A percentile compares a stretch with the other conserved stretches of the same genome.
Conservation (phyloP, 2,329 filamentous ascomycete genomes). For the Sporothrix phasma region DNA sequence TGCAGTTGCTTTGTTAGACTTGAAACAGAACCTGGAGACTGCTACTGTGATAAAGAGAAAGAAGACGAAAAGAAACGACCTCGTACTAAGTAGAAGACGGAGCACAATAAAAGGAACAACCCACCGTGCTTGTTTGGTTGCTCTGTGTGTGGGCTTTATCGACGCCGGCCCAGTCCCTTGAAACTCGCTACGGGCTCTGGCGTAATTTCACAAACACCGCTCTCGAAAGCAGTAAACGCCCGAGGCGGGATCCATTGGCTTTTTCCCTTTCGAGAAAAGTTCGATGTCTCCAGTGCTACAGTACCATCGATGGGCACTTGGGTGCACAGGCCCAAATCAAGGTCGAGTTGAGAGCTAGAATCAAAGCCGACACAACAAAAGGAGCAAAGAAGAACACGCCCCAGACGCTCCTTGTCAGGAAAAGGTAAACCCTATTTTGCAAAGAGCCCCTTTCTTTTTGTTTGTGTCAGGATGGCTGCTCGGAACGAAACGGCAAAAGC, state of each 20-base stretch:
- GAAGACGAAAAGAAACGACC: neutral
- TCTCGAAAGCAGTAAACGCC: neutral
- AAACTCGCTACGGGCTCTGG: conserved; percentile 44
- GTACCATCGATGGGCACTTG: neutral
- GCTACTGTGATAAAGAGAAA: no score
- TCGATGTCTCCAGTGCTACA: neutral
- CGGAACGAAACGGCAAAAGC: no score
- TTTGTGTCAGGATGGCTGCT: no score
- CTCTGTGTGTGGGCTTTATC: neutral
- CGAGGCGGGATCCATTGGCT: neutral
- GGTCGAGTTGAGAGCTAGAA: no score
- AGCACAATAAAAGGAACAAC: neutral
- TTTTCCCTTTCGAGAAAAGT: neutral
- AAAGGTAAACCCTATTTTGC: neutral
- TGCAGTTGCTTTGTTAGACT: no score
- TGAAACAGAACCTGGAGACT: no score
- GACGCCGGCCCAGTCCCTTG: conserved; percentile 29
- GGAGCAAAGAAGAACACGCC: no score
- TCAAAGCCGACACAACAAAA: no score
- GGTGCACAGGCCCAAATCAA: neutral
- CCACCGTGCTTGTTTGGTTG: conserved; percentile 1
- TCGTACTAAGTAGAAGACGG: no score
- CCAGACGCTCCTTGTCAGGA: neutral
- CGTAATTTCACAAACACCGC: conserved; percentile 38
- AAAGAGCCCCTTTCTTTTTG: no score